Percentiles rank a stretch among this genome's conserved stretches.
phyloP scores from a whole-genome alignment of 345 rosid genomes.

The Zanthoxylum bungeanum region DNA sequence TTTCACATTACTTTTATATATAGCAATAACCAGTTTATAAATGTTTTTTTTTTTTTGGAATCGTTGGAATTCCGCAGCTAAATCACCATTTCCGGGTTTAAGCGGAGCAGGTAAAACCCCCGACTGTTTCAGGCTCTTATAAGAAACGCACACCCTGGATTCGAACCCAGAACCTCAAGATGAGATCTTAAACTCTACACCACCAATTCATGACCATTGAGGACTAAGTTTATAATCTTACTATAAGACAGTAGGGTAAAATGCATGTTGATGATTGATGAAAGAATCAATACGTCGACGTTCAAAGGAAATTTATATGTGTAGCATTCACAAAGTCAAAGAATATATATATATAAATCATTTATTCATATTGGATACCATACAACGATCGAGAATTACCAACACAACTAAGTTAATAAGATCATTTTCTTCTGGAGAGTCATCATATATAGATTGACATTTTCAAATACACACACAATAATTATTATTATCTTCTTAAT shows the following conservation, averaged over 20 bases:
- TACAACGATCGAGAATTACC: not conserved
- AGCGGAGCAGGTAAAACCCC: too few species aligned
- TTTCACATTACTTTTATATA: too few species aligned
- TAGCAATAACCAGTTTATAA: too few species aligned
- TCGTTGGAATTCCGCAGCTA: too few species aligned
- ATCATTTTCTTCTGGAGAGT: conserved; percentile 7
- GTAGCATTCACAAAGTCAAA: not conserved
- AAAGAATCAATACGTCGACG: not conserved
- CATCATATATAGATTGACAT: not conserved
- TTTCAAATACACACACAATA: not conserved
- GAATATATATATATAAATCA: not conserved
- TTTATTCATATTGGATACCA: conserved; percentile 7
- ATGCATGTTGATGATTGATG: not conserved
- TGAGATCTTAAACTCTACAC: too few species aligned
- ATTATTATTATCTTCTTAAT: not conserved
- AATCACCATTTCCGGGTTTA: too few species aligned
- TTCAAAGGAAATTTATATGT: not conserved
- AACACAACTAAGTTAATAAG: not conserved
- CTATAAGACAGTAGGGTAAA: too few species aligned
- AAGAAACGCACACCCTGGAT: too few species aligned
- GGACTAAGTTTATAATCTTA: not conserved
- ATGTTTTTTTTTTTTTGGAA: too few species aligned
- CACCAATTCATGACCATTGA: too few species aligned
- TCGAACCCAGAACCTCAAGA: too few species aligned
- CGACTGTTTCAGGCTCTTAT: too few species aligned